Percentiles rank a stretch among this genome's conserved stretches.
Evolutionary conservation across 495 filamentous ascomycete genomes (phyloP).

Genomic region (Lentithecium fluviatile): DNA sequence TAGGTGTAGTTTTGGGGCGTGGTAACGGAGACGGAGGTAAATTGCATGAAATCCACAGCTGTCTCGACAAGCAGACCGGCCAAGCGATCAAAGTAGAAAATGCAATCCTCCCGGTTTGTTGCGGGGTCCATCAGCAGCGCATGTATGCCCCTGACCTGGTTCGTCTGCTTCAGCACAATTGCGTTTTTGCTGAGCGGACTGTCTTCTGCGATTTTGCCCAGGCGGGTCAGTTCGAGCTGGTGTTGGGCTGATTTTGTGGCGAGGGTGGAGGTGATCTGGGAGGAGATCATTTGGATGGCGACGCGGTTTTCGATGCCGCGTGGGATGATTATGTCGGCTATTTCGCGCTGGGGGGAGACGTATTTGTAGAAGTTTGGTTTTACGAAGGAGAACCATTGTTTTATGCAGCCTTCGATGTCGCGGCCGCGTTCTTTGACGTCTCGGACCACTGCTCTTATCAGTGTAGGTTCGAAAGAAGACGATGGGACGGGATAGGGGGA

Average conservation of each 20-base stretch:
- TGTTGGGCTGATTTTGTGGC: conserved; percentile 82
- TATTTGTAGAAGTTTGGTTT: conserved; percentile 92
- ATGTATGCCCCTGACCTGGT: conserved; percentile 81
- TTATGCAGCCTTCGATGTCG: conserved; percentile 91
- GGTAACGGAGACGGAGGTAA: conserved; percentile 56
- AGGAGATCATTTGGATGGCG: conserved; percentile 89
- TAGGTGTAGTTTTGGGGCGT: conserved; percentile 70
- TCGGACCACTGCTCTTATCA: conserved; percentile 62
- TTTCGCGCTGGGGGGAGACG: conserved; percentile 82
- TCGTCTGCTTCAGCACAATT: conserved; percentile 65
- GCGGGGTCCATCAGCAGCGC: conserved; percentile 82
- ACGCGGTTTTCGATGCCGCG: conserved; percentile 90
- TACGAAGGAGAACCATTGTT: conserved; percentile 95
- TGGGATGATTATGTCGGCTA: conserved; percentile 86
- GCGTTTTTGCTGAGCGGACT: conserved; percentile 73
- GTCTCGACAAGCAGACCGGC: conserved; percentile 80
- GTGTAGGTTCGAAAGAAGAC: conserved; percentile 9
- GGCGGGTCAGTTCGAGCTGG: conserved; percentile 67
- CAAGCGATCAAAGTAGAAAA: conserved; percentile 93
- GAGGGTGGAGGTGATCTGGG: conserved; percentile 82
- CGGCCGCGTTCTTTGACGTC: conserved; percentile 82
- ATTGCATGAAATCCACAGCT: conserved; percentile 70
- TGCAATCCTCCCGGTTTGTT: conserved; percentile 82
- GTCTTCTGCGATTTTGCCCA: conserved; percentile 66
- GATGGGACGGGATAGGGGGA: too few species aligned